phyloP scores from a whole-genome alignment of 1,284 basidiomycete genomes.

The Trichosporon sp. region DNA sequence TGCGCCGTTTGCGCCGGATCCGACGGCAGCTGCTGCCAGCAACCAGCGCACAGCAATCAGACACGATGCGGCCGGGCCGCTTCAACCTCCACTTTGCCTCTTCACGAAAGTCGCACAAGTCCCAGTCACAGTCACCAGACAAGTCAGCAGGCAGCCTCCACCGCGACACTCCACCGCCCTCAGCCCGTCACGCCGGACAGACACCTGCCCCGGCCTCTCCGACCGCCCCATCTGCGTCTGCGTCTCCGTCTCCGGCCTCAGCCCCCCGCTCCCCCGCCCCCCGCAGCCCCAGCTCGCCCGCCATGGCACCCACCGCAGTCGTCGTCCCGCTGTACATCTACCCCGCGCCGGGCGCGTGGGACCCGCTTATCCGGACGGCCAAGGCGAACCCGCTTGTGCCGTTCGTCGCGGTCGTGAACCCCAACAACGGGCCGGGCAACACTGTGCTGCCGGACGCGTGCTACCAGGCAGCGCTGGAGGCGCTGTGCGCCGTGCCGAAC shows the following conservation, averaged over 20 bases:
- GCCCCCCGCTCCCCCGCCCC: not conserved
- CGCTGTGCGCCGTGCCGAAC: constrained; percentile 9
- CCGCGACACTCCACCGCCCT: not conserved
- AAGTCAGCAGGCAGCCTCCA: not conserved
- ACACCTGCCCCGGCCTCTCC: not conserved
- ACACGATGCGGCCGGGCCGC: not conserved
- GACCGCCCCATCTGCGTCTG: no score
- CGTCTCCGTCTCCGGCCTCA: not conserved
- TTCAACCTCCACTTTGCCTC: not conserved
- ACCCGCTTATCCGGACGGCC: constrained; percentile 5
- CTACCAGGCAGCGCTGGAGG: constrained; percentile 5
- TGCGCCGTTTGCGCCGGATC: not conserved
- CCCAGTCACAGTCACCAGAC: not conserved
- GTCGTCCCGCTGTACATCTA: constrained; percentile 18
- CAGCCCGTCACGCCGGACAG: not conserved
- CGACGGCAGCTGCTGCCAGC: no score
- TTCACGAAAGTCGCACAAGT: not conserved
- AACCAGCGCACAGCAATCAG: no score
- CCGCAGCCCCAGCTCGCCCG: not conserved
- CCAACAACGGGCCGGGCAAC: constrained; percentile 10
- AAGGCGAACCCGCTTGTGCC: constrained; percentile 1
- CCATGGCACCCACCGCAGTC: constrained; percentile 8
- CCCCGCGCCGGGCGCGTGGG: constrained; percentile 8
- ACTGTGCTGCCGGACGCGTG: constrained; percentile 2
- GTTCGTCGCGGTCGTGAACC: constrained; percentile 17